Conservation (phyloP, 345 rosid species). For the Aurinia saxatilis region DNA sequence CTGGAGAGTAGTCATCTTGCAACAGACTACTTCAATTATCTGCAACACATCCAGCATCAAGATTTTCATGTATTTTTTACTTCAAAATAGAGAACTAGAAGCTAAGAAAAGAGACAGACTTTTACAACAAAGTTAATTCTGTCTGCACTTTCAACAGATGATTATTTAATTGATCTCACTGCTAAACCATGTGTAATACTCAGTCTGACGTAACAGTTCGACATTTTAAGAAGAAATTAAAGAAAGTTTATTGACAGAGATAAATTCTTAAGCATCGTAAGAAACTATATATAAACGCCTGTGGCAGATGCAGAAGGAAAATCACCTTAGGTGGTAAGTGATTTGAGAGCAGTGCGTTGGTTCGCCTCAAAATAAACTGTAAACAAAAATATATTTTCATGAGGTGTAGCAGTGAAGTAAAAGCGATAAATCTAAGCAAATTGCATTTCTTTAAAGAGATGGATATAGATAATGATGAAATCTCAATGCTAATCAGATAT, state of each 20-base stretch:
- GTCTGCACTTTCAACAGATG: neutral
- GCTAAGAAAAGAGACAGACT: conserved; percentile 4
- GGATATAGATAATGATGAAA: neutral
- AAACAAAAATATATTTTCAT: conserved; percentile 13
- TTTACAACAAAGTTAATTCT: conserved; percentile 6
- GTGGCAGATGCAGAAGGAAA: conserved; percentile 11
- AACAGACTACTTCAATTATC: conserved; percentile 98
- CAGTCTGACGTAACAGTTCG: neutral
- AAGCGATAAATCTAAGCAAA: conserved; percentile 1
- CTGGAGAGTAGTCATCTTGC: conserved; percentile 95
- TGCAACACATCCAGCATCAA: conserved; percentile 37
- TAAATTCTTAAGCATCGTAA: neutral
- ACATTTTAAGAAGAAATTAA: neutral
- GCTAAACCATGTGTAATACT: neutral
- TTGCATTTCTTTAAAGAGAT: neutral
- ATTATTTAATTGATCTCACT: neutral
- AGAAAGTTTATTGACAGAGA: neutral
- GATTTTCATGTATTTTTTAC: conserved; percentile 8
- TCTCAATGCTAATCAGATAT: neutral
- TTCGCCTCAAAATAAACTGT: conserved; percentile 98
- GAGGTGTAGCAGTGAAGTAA: neutral
- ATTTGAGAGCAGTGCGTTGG: conserved; percentile 86
- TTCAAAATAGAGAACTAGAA: neutral
- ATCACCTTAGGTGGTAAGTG: conserved; percentile 96
- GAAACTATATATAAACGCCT: neutral